A percentile compares a stretch with the other conserved stretches of the same genome.
Evolutionary conservation across 23 red algal species (phyloP).

Genomic region (Gracilaria gracilis): DNA sequence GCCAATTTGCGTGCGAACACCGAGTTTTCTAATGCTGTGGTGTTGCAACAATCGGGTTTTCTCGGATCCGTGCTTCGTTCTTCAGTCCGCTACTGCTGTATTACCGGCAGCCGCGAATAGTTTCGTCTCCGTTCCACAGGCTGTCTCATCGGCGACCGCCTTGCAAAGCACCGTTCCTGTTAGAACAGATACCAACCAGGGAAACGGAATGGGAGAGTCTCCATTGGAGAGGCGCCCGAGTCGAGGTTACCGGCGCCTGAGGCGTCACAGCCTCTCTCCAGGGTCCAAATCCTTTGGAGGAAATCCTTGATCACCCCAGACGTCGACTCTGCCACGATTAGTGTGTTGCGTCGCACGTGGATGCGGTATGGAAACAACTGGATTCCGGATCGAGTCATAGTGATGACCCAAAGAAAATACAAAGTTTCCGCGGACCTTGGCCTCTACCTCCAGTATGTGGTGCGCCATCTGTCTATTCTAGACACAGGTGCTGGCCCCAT

Average conservation of each 20-base stretch:
- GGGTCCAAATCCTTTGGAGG: not conserved
- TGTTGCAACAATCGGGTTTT: too few species aligned
- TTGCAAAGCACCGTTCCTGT: too few species aligned
- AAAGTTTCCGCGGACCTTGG: not conserved
- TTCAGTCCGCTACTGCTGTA: too few species aligned
- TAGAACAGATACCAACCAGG: too few species aligned
- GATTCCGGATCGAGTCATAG: not conserved
- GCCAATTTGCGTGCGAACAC: too few species aligned
- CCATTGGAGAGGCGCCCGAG: not conserved
- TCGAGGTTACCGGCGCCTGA: not conserved
- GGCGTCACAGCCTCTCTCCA: not conserved
- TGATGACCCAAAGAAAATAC: not conserved
- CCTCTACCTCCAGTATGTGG: not conserved
- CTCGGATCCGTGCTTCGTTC: too few species aligned
- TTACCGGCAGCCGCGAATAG: too few species aligned
- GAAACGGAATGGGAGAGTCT: not conserved
- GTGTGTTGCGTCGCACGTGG: not conserved
- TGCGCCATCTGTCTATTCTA: not conserved
- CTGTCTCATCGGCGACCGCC: too few species aligned
- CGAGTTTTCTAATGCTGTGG: too few species aligned
- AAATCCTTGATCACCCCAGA: not conserved
- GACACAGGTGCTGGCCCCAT: slow-evolving; percentile 3
- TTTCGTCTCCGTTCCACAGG: too few species aligned
- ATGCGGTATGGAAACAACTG: not conserved
- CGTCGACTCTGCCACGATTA: not conserved